Base-by-base conservation (phyloP, 352 stramenopile genomes). In the Globisporangium okanoganense region DNA sequence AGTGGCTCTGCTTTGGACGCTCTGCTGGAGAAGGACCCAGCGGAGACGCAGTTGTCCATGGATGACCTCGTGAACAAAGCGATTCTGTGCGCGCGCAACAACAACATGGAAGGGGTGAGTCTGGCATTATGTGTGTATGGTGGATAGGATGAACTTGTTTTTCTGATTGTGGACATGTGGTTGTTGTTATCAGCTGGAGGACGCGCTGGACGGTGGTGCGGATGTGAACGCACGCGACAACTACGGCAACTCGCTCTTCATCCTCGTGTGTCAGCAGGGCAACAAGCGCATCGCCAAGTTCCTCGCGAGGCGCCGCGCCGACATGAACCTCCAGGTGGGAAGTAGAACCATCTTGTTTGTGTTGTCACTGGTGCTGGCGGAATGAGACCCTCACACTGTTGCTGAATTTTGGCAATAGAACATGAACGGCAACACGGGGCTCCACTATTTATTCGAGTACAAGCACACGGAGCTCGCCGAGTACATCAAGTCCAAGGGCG, bases 371-470 rank as follows among this genome's bases (percentile, higher is more conserved):
- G n/a, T n/a, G n/a, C n/a, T 36, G 29, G 27, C 18, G 16, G 4
- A 29, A 25, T 31, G 50, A 56, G 12, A 29, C 13, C 3, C 3
- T 49, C 3, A 27, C 49, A 22, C 10, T 22, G 3, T 20, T 55
- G 14, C n/a, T n/a, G n/a, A n/a, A n/a, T 58, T 41, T 16, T 20
- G 8, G 20, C 24, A 31, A 40, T 56, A 98, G 81, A 99, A 98
- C 67, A 67, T 97, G 61, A 83, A 90, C 55, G 96, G 96, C 40
- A 98, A 99, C 75, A 98, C 95, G 27, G 92, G 87, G 18, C 72
- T 99, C 59, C 97, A 99, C 69, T 99, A 98, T 60, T 85, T 97
- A 57, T 81, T 95, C 78, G 90, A 96, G 70, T 98, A 98, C 80
- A 90, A 93, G 41, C 89, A 98, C 75, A 70, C 58, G 29, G 76